Evolutionary conservation across 192 early-diverging fungal species (phyloP).

Genomic region (Diversispora eburnea): DNA sequence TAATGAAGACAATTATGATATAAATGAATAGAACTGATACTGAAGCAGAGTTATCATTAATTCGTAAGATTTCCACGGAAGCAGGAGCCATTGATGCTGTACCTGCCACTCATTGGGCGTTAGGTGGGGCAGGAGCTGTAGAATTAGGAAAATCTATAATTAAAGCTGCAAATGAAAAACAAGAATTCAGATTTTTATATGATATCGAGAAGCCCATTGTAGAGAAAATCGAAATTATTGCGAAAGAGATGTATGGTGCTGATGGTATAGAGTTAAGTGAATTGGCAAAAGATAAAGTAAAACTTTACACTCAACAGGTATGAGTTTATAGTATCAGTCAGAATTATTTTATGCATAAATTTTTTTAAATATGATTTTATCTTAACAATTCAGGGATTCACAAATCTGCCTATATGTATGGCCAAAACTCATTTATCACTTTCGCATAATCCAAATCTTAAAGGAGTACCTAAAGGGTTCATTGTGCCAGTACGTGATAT

Average conservation of each 20-base stretch:
- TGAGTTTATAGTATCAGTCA: not conserved
- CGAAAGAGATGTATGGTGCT: conserved; percentile 92
- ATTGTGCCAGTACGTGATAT: conserved; percentile 92
- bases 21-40: conserved; percentile 64
- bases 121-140: conserved; percentile 85
- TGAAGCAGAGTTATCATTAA: conserved; percentile 74
- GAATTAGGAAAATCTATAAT: conserved; percentile 86
- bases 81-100: conserved; percentile 89
- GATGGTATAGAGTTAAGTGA: conserved; percentile 84
- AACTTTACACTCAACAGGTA: conserved; percentile 74
- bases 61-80: conserved; percentile 64
- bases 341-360: not conserved
- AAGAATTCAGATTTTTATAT: conserved; percentile 85
- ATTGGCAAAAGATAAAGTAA: conserved; percentile 84
- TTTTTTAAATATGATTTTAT: not conserved
- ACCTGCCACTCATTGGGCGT: conserved; percentile 90
- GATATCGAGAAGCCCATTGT: conserved; percentile 73
- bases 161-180: conserved; percentile 55
- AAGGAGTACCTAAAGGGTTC: conserved; percentile 91
- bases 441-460: conserved; percentile 88
- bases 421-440: conserved; percentile 96
- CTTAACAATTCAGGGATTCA: conserved; percentile 63
- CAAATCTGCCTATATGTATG: conserved; percentile 93
- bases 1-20: not conserved
- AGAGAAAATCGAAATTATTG: conserved; percentile 91